Base-by-base conservation (phyloP, 2,329 filamentous ascomycete genomes). In the Trichoderma atroviride region DNA sequence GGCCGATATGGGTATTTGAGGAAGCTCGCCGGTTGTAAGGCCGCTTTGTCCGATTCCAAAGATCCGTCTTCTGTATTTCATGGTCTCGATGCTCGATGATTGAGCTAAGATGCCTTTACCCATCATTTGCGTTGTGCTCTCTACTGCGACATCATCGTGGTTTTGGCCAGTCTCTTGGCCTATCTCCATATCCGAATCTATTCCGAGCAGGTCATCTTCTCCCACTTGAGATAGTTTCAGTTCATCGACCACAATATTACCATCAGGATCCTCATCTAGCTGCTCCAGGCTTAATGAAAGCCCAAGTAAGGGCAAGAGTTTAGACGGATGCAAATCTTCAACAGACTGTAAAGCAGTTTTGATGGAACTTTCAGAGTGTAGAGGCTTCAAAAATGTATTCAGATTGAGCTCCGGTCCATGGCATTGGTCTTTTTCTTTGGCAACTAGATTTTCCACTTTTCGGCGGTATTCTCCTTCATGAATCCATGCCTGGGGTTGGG, bases 401-500 rank as follows among this genome's bases (percentile, higher is more conserved):
- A 95, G 94, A 0, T 82, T 84, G 14, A 87, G 71, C 11, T 82
- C 77, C 6, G 78, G 75, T 19, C 56, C 53, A 19, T 78, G 82
- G 29, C 82, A 78, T 31, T 79, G 80, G 5, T 79, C 79, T 70
- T 83, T 86, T 77, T 97, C 94, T 29, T 90, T 84, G 1, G 81
- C 77, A 10, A 92, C 87, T 29, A 96, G 83, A 31, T 86, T 81
- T 35, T 83, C 79, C 2, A 97, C 82, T 73, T 91, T 85, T 55
- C 89, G 83, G 37, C 88, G 84, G 75, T 91, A 95, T 75, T 97
- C 94, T 58, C 93, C 89, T 77, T 98, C 95, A 73, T 97, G 94
- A 68, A 97, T 91, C 95, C 96, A 99, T 0, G 89, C 90, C n/a
- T 89, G 88, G n/a, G 88, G 84, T 50, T 90, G 86, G 2, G 88